phyloP scores from a whole-genome alignment of 225 moss, liverwort and hornwort species.

The Physcomitrellopsis africana region DNA sequence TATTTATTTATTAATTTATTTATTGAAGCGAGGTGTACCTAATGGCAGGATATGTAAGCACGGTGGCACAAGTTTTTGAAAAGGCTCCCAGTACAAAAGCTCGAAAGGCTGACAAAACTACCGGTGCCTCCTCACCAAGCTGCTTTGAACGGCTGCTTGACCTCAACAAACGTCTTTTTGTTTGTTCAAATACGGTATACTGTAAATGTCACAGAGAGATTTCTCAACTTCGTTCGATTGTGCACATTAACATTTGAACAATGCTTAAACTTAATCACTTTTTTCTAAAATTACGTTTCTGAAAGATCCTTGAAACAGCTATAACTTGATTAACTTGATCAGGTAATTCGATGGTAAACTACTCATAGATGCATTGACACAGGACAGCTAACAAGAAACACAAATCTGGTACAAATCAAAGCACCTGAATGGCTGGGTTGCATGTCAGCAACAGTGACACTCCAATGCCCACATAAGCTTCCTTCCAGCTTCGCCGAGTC shows the following conservation, averaged over 20 bases:
- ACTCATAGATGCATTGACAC: slow-evolving; percentile 1
- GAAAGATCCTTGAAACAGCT: neutral
- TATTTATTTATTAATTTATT: no score
- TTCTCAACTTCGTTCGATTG: neutral
- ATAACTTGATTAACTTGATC: neutral
- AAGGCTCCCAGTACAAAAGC: slow-evolving; percentile 74
- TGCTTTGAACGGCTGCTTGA: slow-evolving; percentile 14
- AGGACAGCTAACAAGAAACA: neutral
- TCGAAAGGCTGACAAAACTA: slow-evolving; percentile 64
- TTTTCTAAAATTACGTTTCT: neutral
- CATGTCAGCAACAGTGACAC: slow-evolving; percentile 69
- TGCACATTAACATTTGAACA: neutral
- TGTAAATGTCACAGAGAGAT: slow-evolving; percentile 28
- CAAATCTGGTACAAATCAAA: neutral
- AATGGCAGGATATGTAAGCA: slow-evolving; percentile 79
- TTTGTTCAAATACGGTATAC: slow-evolving; percentile 84
- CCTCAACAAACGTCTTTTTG: slow-evolving; percentile 68
- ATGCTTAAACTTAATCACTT: neutral
- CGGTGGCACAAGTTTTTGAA: slow-evolving; percentile 71
- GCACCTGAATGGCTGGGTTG: slow-evolving; percentile 82
- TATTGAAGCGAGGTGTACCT: slow-evolving; percentile 42
- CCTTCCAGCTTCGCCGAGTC: slow-evolving; percentile 47
- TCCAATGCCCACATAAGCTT: slow-evolving; percentile 65
- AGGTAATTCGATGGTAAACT: slow-evolving; percentile 7
- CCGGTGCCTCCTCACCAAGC: slow-evolving; percentile 39